Base-by-base conservation (phyloP, 2,329 filamentous ascomycete genomes). In the Ciborinia camelliae region DNA sequence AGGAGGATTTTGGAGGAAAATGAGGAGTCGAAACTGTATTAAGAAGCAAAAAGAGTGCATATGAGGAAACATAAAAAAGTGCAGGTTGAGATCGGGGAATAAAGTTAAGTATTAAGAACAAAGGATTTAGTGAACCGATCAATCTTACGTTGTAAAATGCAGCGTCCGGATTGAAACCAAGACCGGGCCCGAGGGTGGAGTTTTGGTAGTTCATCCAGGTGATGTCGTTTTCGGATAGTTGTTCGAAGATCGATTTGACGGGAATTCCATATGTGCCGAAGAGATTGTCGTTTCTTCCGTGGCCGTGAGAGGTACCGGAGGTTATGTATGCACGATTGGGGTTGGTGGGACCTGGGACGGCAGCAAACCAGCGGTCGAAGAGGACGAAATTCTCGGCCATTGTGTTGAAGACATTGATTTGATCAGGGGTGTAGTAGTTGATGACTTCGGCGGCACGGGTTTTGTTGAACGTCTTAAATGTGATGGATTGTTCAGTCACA, bases 171-270 rank as follows among this genome's bases (percentile, higher is more conserved):
- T 77, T 76, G 50, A 79, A 79, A 26, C 75, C 77, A 3, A 72
- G 62, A 32, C 64, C 66, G 8, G 70, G 73, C 4, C 74, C 74
- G 9, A 69, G 72, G 14, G 74, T 77, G 45, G 78, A 74, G 70
- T 80, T 79, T 53, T 78, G 75, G 71, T 81, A 82, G 72, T 82
- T 81, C 63, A 75, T 77, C 80, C 80, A 82, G 50, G 73, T 73
- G 66, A 78, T 76, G 63, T 73, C 73, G 26, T 73, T 72, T 62
- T 80, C 78, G 0, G 74, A 76, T 32, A 81, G 69, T 63, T 78
- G 75, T 63, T 79, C 72, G 61, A 78, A 79, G 59, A 79, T 74
- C 4, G 77, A 78, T 10, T 68, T 73, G 63, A 79, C 76, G 0
- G 77, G 76, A 6, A 79, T 66, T 0, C 69, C 72, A 8, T 76